Conservation (phyloP, 2,329 filamentous ascomycete genomes). For the Penicillium sp. region DNA sequence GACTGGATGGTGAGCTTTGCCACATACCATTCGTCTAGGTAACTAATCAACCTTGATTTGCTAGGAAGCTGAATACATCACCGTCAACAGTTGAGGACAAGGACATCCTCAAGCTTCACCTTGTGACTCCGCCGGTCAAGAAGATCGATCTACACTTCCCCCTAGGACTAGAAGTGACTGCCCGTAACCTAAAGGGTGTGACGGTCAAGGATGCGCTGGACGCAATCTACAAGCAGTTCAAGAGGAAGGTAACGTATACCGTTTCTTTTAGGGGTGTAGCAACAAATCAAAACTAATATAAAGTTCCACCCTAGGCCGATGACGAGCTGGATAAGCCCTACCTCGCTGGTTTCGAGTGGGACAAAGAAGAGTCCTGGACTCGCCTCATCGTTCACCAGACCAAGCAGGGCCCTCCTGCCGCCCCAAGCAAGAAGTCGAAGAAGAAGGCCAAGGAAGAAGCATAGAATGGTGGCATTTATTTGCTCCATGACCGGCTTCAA, state of each 20-base stretch:
- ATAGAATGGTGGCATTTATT: slow-evolving; percentile 27
- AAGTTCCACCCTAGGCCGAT: slow-evolving; percentile 66
- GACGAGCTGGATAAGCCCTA: slow-evolving; percentile 88
- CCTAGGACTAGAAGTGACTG: slow-evolving; percentile 82
- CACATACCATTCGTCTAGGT: background rate
- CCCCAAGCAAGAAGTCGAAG: slow-evolving; percentile 66
- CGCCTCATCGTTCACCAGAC: slow-evolving; percentile 85
- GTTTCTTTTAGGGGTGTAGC: background rate
- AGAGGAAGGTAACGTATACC: slow-evolving; percentile 78
- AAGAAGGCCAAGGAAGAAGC: slow-evolving; percentile 56
- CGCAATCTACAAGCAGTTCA: slow-evolving; percentile 94
- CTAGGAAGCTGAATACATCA: slow-evolving; percentile 93
- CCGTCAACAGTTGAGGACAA: slow-evolving; percentile 78
- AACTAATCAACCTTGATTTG: slow-evolving; percentile 4
- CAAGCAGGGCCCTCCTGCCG: slow-evolving; percentile 63
- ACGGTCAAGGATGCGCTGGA: slow-evolving; percentile 97
- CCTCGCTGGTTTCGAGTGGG: slow-evolving; percentile 95
- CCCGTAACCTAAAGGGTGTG: slow-evolving; percentile 89
- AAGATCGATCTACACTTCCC: slow-evolving; percentile 94
- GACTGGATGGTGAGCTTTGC: slow-evolving; percentile 38
- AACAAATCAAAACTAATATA: background rate
- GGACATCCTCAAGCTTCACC: slow-evolving; percentile 77
- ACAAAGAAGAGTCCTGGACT: slow-evolving; percentile 89
- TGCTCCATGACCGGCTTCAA: slow-evolving; percentile 2
- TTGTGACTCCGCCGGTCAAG: slow-evolving; percentile 84